A percentile compares a stretch with the other conserved stretches of the same genome.
Evolutionary conservation across 805 yeast species (phyloP).

Genomic region (Kluyveromyces wickerhamii): DNA sequence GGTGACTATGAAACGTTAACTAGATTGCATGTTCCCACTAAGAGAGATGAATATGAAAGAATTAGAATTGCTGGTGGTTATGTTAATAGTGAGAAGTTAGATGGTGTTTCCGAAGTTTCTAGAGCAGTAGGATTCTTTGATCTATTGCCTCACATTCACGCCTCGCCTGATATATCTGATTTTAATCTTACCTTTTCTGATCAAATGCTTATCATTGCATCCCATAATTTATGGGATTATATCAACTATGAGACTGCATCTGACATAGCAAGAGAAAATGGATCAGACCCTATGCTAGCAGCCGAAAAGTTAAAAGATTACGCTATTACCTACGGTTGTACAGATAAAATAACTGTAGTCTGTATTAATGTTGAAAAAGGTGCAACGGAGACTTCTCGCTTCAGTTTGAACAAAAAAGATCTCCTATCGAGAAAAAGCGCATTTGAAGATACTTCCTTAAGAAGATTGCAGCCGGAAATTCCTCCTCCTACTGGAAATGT

Average conservation of each 20-base stretch:
- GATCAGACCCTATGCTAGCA: conserved; percentile 78
- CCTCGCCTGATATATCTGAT: conserved; percentile 73
- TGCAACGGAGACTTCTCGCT: conserved; percentile 28
- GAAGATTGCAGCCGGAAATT: conserved; percentile 83
- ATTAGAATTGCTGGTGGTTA: conserved; percentile 88
- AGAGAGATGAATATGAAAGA: conserved; percentile 68
- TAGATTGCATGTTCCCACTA: conserved; percentile 77
- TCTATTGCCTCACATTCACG: conserved; percentile 77
- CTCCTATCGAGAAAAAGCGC: conserved; percentile 42
- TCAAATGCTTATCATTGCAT: conserved; percentile 78
- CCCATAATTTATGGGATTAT: conserved; percentile 77
- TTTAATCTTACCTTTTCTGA: conserved; percentile 57
- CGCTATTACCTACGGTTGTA: conserved; percentile 87
- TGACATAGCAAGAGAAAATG: conserved; percentile 77
- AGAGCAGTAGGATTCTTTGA: conserved; percentile 90
- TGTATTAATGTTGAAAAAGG: conserved; percentile 62
- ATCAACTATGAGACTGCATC: conserved; percentile 80
- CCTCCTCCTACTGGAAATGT: conserved; percentile 91
- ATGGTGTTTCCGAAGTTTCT: conserved; percentile 74
- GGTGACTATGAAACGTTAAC: conserved; percentile 75
- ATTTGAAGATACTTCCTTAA: conserved; percentile 67
- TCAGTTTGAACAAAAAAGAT: conserved; percentile 32
- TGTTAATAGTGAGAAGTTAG: conserved; percentile 79
- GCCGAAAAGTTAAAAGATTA: conserved; percentile 91
- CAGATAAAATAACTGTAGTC: conserved; percentile 69